Base-by-base conservation (phyloP, 805 yeast species). In the Monosporozyma siamensis region DNA sequence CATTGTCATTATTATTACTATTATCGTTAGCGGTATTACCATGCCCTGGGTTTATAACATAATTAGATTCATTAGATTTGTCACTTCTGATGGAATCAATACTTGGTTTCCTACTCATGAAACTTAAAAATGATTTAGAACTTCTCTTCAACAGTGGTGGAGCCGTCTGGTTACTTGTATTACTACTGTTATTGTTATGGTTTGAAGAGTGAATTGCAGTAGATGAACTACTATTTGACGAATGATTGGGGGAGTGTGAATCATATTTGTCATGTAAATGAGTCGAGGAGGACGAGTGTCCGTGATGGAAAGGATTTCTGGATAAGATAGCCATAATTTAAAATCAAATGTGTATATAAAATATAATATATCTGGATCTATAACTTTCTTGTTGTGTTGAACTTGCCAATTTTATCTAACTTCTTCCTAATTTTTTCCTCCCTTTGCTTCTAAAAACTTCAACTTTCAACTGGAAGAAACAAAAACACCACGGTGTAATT, bases 51-150 rank as follows among this genome's bases (percentile, higher is more conserved):
- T 46, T 49, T n/a, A 47, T 42, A 8, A 35, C 38, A 15, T 42
- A 39, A 3, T 21, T 34, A 15, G 61, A 55, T 34, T 56, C 61
- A 3, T 45, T 31, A 6, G 61, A 56, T 32, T 51, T 51, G 14
- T 58, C 63, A 41, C 63, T 57, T 47, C 54, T 56, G 12, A 56
- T 41, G 1, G 63, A 58, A 23, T 59, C 64, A 38, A 52, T 50
- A 36, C 61, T 55, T 31, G 55, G 61, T 34, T 59, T 55, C 43
- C 56, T 51, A 44, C 53, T 54, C 47, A 58, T 54, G 34, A 59
- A 59, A 36, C 52, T 55, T 38, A 59, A 42, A 43, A 59, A 56
- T 14, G 63, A 57, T 40, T 55, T 56, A 8, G 61, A 55, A 23
- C 47, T 48, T 32, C 56, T 52, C 14, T 49, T 46, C 25, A 50